Base-by-base conservation (phyloP, 805 yeast genomes). In the Brettanomyces sp. region DNA sequence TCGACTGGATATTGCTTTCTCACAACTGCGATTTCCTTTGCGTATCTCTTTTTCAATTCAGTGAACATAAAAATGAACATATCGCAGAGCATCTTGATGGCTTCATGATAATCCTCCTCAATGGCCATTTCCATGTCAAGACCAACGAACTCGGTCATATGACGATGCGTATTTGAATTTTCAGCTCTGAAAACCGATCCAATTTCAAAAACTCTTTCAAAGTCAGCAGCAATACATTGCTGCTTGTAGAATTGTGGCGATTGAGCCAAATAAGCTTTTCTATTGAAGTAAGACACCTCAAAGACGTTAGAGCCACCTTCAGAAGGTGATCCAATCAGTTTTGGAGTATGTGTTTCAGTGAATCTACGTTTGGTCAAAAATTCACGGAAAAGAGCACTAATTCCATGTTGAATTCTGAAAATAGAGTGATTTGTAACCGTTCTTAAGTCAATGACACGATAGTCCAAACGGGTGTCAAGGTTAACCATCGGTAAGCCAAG, bases 111-210 rank as follows among this genome's bases (percentile, higher is more conserved):
- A 70, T 93, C 97, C 71, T 90, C 96, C 72, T 93, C 98, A 62
- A 93, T 85, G 9, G 96, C 86, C 95, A 93, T 89, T 70, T 93
- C 99, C 70, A 93, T 70, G 74, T 93, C 99, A 58, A 95, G 80
- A 48, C 99, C 99, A 51, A 85, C 85, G 66, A 93, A 93, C 70
- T 93, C 99, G 47, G 99, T 93, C 95, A 93, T 83, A 69, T 93
- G 99, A 72, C 99, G 90, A 68, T 93, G 98, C 21, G 99, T 91
- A 74, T 93, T 90, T 51, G 98, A 91, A 76, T 93, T 91, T 69
- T 93, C 99, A 47, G 99, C 99, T 70, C 99, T 81, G 79, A 93
- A 93, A 39, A 93, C 98, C 35, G 99, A 98, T 2, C 93, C 98
- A 60, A 93, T 77, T 72, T 93, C 99, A 64, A 80, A 93, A 42